These are phyloP conservation scores for Boletus reticuloceps DNA, from an alignment of 768 basidiomycete species.

Conservation along the genomic window DNA sequence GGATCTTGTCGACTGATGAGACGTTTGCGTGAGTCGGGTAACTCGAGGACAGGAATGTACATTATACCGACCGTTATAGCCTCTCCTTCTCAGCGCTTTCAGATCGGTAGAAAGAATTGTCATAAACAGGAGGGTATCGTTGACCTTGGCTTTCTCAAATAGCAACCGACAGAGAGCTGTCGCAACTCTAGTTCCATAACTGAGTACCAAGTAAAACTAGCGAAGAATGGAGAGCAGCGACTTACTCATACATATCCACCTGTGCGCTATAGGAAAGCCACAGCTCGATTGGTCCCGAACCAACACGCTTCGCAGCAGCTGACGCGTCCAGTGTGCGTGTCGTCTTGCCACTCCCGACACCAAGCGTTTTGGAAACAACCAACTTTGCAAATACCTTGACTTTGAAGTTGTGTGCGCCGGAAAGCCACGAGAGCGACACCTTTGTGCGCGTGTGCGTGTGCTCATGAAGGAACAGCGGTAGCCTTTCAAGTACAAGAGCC, in stretches of 20 bases:
- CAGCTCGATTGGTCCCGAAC: slow-evolving; percentile 64
- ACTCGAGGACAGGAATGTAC: not conserved
- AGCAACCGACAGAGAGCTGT: slow-evolving; percentile 77
- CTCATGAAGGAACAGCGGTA: slow-evolving; percentile 91
- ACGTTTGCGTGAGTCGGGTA: slow-evolving; percentile 4
- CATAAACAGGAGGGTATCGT: slow-evolving; percentile 88
- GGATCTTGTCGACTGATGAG: slow-evolving; percentile 77
- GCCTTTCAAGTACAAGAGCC: slow-evolving; percentile 70
- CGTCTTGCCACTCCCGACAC: slow-evolving; percentile 46
- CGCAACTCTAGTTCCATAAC: slow-evolving; percentile 58
- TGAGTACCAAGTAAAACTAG: not conserved
- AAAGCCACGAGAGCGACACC: slow-evolving; percentile 67
- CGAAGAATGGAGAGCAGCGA: slow-evolving; percentile 13
- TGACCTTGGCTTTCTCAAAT: slow-evolving; percentile 75
- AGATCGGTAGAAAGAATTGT: slow-evolving; percentile 93
- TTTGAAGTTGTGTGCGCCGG: slow-evolving; percentile 58
- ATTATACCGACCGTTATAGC: slow-evolving; percentile 68
- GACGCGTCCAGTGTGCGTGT: slow-evolving; percentile 67
- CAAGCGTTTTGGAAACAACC: slow-evolving; percentile 58
- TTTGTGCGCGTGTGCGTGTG: slow-evolving; percentile 65
- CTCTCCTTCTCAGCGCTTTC: slow-evolving; percentile 73
- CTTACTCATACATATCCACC: slow-evolving; percentile 92
- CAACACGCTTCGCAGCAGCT: slow-evolving; percentile 58
- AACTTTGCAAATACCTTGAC: slow-evolving; percentile 69
- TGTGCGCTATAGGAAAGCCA: slow-evolving; percentile 75